These are phyloP conservation scores for Fusarium armeniacum DNA, from an alignment of 2,329 filamentous ascomycete genomes.

Conservation along the genomic window DNA sequence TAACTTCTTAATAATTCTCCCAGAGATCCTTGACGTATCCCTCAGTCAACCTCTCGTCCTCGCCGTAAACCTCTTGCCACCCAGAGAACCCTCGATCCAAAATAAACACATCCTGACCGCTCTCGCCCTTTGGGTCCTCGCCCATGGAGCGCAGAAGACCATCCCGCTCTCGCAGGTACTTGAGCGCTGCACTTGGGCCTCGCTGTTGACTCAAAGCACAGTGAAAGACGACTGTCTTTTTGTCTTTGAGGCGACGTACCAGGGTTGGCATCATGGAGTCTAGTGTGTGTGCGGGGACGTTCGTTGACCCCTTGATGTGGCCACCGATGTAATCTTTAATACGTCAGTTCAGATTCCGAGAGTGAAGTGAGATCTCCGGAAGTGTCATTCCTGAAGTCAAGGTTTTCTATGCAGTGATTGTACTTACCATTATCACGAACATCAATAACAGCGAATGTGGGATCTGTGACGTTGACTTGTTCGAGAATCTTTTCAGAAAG, in stretches of 20 bases:
- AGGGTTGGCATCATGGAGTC: constrained; percentile 85
- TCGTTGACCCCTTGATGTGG: constrained; percentile 83
- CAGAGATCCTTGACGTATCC: constrained; percentile 88
- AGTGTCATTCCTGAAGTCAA: not conserved
- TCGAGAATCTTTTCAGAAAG: constrained; percentile 75
- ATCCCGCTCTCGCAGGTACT: constrained; percentile 80
- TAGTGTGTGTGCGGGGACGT: constrained; percentile 80
- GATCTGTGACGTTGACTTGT: constrained; percentile 57
- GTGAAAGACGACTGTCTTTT: constrained; percentile 92
- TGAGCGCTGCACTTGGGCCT: constrained; percentile 85
- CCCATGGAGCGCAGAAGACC: constrained; percentile 56
- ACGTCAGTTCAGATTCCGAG: not conserved
- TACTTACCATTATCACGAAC: constrained; percentile 83
- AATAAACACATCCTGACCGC: constrained; percentile 80
- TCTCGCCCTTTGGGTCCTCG: constrained; percentile 66
- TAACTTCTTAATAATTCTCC: constrained; percentile 66
- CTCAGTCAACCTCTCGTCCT: constrained; percentile 85
- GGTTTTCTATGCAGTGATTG: not conserved
- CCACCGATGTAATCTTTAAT: constrained; percentile 85
- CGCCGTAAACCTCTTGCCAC: constrained; percentile 89
- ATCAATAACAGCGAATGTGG: constrained; percentile 81
- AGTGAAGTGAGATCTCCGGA: not conserved
- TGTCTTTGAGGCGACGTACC: constrained; percentile 80
- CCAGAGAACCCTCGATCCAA: constrained; percentile 86
- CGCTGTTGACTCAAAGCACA: constrained; percentile 93